Conservation (phyloP, 768 basidiomycete species). For the Lactifluus hygrophoroides region DNA sequence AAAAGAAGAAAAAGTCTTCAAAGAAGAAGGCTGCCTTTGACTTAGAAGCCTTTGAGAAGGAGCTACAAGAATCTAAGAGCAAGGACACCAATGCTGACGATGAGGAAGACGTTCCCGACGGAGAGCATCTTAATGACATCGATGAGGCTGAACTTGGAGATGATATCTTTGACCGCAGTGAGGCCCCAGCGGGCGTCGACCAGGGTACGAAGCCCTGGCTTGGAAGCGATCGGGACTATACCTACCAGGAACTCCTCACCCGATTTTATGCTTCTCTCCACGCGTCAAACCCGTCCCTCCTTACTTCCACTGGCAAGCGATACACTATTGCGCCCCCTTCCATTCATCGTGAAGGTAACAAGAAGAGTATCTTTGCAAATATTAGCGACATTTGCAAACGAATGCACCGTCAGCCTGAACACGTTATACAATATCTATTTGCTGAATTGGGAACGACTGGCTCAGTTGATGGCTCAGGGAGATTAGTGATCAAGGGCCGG, state of each 20-base stretch:
- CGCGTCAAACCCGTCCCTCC: slow-evolving; percentile 87
- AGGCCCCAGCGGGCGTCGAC: slow-evolving; percentile 50
- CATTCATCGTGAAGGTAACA: slow-evolving; percentile 91
- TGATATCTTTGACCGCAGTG: slow-evolving; percentile 61
- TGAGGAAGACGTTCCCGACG: slow-evolving; percentile 49
- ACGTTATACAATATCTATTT: slow-evolving; percentile 95
- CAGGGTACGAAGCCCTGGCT: slow-evolving; percentile 85
- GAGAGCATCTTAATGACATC: slow-evolving; percentile 54
- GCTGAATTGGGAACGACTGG: slow-evolving; percentile 98
- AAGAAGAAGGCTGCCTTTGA: slow-evolving; percentile 88
- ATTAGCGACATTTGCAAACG: slow-evolving; percentile 95
- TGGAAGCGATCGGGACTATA: slow-evolving; percentile 88
- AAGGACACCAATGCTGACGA: slow-evolving; percentile 49
- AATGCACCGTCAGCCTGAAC: slow-evolving; percentile 97
- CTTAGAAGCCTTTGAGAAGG: slow-evolving; percentile 91
- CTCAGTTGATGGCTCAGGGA: slow-evolving; percentile 83
- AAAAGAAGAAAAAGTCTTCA: slow-evolving; percentile 87
- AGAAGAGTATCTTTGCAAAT: slow-evolving; percentile 96
- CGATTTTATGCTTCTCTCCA: slow-evolving; percentile 91
- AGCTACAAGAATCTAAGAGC: slow-evolving; percentile 63
- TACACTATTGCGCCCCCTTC: slow-evolving; percentile 97
- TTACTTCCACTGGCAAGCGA: slow-evolving; percentile 78
- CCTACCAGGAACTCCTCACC: slow-evolving; percentile 91
- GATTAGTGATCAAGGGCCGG: slow-evolving; percentile 93
- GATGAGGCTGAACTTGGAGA: slow-evolving; percentile 86